A percentile compares a stretch with the other conserved stretches of the same genome.
phyloP scores from a whole-genome alignment of 139 green algal species.

The Chlorella sp. region DNA sequence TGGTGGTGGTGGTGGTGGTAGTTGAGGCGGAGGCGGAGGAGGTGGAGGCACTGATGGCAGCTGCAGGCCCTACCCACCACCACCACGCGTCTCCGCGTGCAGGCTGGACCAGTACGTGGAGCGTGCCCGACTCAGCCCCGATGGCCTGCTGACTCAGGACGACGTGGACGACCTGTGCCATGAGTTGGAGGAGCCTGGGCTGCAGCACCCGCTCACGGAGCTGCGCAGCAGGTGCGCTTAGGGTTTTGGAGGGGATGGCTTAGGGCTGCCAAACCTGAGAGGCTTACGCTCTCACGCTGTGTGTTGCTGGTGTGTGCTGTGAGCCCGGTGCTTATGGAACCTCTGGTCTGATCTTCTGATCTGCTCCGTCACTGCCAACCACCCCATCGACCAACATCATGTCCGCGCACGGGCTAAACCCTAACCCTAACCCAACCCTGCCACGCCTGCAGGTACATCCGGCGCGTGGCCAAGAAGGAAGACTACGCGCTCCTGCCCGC shows the following conservation, averaged over 20 bases:
- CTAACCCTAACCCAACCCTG: not conserved
- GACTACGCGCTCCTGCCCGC: conserved; percentile 12
- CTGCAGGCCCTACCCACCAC: no score
- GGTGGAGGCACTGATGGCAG: no score
- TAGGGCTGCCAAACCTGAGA: not conserved
- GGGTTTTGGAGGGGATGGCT: not conserved
- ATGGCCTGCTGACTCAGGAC: conserved; percentile 20
- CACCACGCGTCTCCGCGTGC: no score
- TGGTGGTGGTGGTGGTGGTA: not conserved
- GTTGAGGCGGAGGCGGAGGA: no score
- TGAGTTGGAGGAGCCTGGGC: conserved; percentile 19
- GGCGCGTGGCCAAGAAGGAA: conserved; percentile 2
- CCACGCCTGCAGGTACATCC: not conserved
- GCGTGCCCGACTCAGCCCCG: conserved; percentile 7
- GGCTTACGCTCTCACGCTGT: not conserved
- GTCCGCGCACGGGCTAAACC: not conserved
- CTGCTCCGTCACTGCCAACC: not conserved
- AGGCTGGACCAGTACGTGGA: conserved; percentile 34
- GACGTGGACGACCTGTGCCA: conserved; percentile 41
- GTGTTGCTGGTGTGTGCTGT: not conserved
- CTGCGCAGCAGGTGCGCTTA: conserved; percentile 11
- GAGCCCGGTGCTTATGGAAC: not conserved
- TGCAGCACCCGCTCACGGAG: conserved; percentile 31
- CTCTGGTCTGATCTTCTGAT: not conserved
- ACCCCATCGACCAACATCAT: not conserved